phyloP scores from a whole-genome alignment of 192 early-diverging fungal genomes.

The Polychytrium aggregatum region DNA sequence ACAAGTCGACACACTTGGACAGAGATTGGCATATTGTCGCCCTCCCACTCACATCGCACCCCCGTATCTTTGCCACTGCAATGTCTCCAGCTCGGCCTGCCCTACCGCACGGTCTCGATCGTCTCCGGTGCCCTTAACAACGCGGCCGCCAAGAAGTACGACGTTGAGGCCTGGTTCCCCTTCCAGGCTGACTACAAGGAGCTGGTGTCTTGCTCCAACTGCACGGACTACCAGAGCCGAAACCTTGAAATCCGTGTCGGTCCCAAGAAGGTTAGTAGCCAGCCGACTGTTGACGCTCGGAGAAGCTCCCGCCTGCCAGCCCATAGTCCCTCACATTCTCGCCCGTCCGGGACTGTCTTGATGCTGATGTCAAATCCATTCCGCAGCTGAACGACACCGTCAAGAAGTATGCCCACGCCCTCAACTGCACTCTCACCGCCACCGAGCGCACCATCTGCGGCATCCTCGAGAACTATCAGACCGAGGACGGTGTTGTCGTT shows the following conservation, averaged over 20 bases:
- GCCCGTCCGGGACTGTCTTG: no score
- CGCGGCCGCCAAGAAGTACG: conserved; percentile 98
- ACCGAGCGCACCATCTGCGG: conserved; percentile 92
- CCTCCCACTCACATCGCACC: no score
- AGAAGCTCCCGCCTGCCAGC: no score
- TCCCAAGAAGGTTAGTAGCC: conserved; percentile 63
- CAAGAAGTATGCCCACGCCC: conserved; percentile 93
- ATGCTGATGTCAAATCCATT: no score
- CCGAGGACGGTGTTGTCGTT: conserved; percentile 72
- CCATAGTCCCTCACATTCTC: no score
- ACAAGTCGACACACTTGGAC: no score
- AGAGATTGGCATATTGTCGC: no score
- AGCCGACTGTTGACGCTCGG: no score
- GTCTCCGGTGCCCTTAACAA: conserved; percentile 98
- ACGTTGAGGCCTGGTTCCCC: conserved; percentile 99
- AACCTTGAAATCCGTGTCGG: conserved; percentile 91
- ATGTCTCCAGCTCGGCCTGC: conserved; percentile 73
- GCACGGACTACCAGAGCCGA: conserved; percentile 96
- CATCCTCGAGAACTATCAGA: conserved; percentile 94
- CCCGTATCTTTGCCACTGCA: no score
- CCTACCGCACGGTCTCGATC: conserved; percentile 90
- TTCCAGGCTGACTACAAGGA: conserved; percentile 97
- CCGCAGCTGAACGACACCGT: conserved; percentile 71
- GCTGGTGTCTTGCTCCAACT: conserved; percentile 97
- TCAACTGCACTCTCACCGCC: conserved; percentile 95